Percentiles rank a stretch among this genome's conserved stretches.
phyloP scores from a whole-genome alignment of 2,329 filamentous ascomycete species.

The Fusarium annulatum region DNA sequence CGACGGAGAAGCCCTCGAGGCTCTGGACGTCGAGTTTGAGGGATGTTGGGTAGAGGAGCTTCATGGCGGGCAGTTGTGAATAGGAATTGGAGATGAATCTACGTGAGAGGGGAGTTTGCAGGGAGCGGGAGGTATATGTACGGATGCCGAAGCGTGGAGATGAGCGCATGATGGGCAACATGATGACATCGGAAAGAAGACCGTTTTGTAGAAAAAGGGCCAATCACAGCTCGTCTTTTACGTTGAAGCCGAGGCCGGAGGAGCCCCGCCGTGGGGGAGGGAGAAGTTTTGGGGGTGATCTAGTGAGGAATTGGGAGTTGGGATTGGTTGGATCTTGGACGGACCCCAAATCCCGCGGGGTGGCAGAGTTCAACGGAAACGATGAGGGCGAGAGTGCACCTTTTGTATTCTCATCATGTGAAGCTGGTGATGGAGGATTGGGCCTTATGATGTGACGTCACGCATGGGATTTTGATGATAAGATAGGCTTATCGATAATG shows the following conservation, averaged over 20 bases:
- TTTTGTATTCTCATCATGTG: not conserved
- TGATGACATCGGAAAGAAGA: slow-evolving; percentile 39
- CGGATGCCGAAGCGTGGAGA: slow-evolving; percentile 21
- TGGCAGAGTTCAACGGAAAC: not conserved
- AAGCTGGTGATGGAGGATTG: not conserved
- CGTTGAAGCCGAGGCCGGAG: slow-evolving; percentile 19
- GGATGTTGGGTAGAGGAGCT: slow-evolving; percentile 75
- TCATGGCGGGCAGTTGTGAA: slow-evolving; percentile 55
- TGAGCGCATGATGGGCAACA: slow-evolving; percentile 25
- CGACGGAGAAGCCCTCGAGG: slow-evolving; percentile 68
- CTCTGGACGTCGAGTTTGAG: slow-evolving; percentile 65
- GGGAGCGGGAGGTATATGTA: slow-evolving; percentile 36
- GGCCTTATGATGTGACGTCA: not conserved
- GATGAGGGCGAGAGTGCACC: not conserved
- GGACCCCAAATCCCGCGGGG: slow-evolving; percentile 37
- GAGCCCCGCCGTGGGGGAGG: slow-evolving; percentile 34
- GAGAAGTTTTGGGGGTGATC: slow-evolving; percentile 20
- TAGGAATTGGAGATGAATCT: not conserved
- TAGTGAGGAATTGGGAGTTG: not conserved
- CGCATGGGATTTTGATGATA: not conserved
- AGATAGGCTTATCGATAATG: not conserved
- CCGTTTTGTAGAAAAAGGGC: slow-evolving; percentile 4
- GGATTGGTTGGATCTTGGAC: not conserved
- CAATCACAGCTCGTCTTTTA: not conserved
- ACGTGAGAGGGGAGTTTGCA: not conserved